Base-by-base conservation (phyloP, 1,139 yeast species). In the Spathaspora sp. region DNA sequence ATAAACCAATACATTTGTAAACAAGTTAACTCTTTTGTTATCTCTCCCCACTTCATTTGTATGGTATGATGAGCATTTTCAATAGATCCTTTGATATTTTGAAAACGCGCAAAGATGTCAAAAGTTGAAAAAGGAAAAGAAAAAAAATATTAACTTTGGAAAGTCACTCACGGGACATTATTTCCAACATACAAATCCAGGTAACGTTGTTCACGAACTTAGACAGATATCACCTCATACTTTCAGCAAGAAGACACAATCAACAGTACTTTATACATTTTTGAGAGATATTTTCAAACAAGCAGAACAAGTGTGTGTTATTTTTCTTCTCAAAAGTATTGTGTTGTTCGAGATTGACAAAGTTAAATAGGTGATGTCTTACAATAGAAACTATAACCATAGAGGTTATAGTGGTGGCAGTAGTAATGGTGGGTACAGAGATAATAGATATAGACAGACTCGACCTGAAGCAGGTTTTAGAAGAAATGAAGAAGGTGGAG, bases 321-420 rank as follows among this genome's bases (percentile, higher is more conserved):
- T 31, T 31, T 31, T 31, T 29, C 4, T 29, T 31, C 36, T 15
- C 7, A 13, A n/a, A 5, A 7, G 8, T 13, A 37, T 37, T 37
- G 39, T 37, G 39, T 5, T n/a, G 13, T 37, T 17, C 10, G 24
- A 6, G 26, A 37, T 24, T 24, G 16, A 18, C 10, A 37, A 20
- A 13, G 10, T 17, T 10, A n/a, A n/a, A 6, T 4, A 20, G 9
- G 26, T 20, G 26, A 52, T 53, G 56, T 54, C 59, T 46, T 52
- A 55, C 43, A 51, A 54, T 39, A 46, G 43, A 10, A 43, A 50
- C 36, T 47, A 54, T 47, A 45, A 50, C 39, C 47, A 45, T 43
- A 49, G 57, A 29, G 54, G 54, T 11, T 48, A 54, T 43, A 42
- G 44, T 17, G 51, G 51, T 18, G 33, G 44, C 13, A n/a, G 39